Conservation (phyloP, 345 rosid genomes). For the Eucalyptus paniculata region DNA sequence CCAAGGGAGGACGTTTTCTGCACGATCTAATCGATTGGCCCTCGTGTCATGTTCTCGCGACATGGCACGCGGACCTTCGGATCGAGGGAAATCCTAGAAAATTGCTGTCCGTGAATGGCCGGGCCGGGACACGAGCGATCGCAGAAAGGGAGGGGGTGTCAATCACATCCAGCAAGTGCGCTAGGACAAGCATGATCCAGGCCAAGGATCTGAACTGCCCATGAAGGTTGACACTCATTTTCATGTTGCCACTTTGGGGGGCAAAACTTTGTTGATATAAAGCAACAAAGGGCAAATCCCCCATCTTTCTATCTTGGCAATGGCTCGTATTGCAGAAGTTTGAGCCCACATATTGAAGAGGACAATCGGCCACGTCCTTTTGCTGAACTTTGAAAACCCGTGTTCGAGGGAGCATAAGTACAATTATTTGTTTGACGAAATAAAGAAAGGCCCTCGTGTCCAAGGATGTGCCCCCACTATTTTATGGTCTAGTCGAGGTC, state of each 20-base stretch:
- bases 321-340: neutral
- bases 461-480: neutral
- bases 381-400: neutral
- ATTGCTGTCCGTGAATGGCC: neutral
- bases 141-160: neutral
- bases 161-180: neutral
- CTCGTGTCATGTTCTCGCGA: neutral
- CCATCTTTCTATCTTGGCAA: neutral
- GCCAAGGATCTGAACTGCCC: neutral
- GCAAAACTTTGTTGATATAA: neutral
- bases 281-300: neutral
- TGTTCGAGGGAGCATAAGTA: neutral
- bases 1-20: neutral
- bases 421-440: neutral
- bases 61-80: neutral
- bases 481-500: neutral
- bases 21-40: neutral
- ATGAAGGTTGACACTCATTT: neutral
- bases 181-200: neutral
- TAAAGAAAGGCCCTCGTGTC: neutral
- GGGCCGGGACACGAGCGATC: neutral
- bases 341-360: neutral
- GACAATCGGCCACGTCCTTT: neutral
- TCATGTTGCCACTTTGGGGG: neutral
- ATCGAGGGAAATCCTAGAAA: neutral